Evolutionary conservation across 345 rosid genomes (phyloP).

Genomic region (Trapa bicornis): DNA sequence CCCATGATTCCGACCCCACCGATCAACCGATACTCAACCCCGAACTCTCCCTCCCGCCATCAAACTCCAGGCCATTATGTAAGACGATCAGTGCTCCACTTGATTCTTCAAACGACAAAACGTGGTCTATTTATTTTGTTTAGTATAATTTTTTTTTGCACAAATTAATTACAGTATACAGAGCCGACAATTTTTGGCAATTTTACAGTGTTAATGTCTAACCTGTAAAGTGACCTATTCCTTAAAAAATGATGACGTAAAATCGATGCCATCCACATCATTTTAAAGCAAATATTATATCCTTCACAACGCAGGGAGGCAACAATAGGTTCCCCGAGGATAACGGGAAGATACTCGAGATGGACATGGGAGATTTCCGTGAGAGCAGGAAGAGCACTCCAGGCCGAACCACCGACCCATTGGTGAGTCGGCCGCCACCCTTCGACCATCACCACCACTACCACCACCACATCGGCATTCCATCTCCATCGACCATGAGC

Average conservation of each 20-base stretch:
- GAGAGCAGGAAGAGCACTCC: conserved; percentile 1
- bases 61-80: neutral
- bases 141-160: too few species aligned
- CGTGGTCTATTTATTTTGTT: too few species aligned
- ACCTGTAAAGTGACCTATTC: too few species aligned
- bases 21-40: neutral
- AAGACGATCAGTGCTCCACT: neutral
- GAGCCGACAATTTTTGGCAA: too few species aligned
- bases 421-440: neutral
- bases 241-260: too few species aligned
- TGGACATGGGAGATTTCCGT: conserved; percentile 7
- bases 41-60: too few species aligned
- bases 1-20: conserved; percentile 3
- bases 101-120: neutral
- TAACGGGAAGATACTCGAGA: conserved; percentile 5
- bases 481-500: neutral
- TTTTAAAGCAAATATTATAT: neutral
- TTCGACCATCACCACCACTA: neutral
- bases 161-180: too few species aligned
- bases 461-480: neutral
- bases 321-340: neutral
- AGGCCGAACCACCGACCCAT: neutral
- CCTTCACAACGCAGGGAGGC: neutral
- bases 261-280: too few species aligned
- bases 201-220: too few species aligned